These are phyloP conservation scores for Meyerozyma carpophila DNA, from an alignment of 1,139 yeast species.

Conservation along the genomic window DNA sequence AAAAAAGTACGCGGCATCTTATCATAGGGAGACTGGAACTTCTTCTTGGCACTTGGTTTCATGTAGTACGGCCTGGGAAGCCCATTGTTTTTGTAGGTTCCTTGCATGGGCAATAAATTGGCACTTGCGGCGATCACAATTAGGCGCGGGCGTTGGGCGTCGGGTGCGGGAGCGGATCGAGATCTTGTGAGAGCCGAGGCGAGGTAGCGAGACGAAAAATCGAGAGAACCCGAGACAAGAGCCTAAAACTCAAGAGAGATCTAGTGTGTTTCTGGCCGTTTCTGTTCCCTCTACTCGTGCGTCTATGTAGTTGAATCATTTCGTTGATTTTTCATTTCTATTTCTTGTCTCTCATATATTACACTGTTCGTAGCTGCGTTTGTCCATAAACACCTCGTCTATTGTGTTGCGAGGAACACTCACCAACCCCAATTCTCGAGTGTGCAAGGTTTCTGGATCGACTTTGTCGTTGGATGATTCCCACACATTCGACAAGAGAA, in stretches of 20 bases:
- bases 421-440: slow-evolving; percentile 40
- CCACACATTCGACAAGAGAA: slow-evolving; percentile 30
- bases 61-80: slow-evolving; percentile 46
- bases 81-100: slow-evolving; percentile 38
- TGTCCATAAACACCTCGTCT: slow-evolving; percentile 19
- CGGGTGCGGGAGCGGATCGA: not conserved
- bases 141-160: not conserved
- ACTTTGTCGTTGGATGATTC: slow-evolving; percentile 30
- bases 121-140: not conserved
- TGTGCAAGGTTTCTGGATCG: slow-evolving; percentile 16
- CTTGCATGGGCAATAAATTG: slow-evolving; percentile 29
- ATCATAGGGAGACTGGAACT: slow-evolving; percentile 31
- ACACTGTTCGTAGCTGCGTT: slow-evolving; percentile 1
- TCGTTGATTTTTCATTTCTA: no score
- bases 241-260: no score
- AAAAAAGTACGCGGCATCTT: slow-evolving; percentile 27
- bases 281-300: no score
- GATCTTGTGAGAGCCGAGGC: not conserved
- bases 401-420: slow-evolving; percentile 37
- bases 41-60: slow-evolving; percentile 35
- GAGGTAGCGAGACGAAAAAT: no score
- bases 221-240: no score
- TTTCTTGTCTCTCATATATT: no score
- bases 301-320: no score
- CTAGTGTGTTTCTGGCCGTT: no score